Base-by-base conservation (phyloP, 23 red algal species). In the Gracilaria domingensis region DNA sequence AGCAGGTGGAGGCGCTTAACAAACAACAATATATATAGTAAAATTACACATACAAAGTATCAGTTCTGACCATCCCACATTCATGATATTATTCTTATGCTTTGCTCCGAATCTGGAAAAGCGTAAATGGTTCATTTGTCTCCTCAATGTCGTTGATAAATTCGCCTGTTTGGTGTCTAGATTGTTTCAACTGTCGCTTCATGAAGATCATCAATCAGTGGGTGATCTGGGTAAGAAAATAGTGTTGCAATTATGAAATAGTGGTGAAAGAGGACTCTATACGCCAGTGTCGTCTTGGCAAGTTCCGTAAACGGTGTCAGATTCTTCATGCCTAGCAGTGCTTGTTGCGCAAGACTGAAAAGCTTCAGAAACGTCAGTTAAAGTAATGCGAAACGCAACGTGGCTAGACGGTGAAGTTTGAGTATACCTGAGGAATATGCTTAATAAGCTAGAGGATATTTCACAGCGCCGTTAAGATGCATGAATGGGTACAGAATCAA, bases 341-440 rank as follows among this genome's bases (percentile, higher is more conserved):
- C 29, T 75, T 95, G 92, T 75, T 95, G 93, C 57, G 66, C 54
- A 48, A 95, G 56, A 28, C 79, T 91, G 64, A 91, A 95, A 66
- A 84, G 64, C 93, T 80, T 2, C 93, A 86, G 29, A 84, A 3
- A 86, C 38, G 65, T 95, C 93, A 34, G 81, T 48, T 17, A 82
- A 30, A 8, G 66, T 88, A 23, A 90, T 53, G 14, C 85, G 76
- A 51, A 57, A 95, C 5, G 86, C 93, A 26, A 88, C 75, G 17
- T 81, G 87, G 56, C 73, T 85, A 21, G 60, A 37, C 93, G 78
- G 2, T 59, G 66, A 25, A 50, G 56, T 95, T 95, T 29, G 62
- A 75, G 42, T 48, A 61, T 48, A 88, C 88, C 47, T 95, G 93
- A 45, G 93, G 93, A n/a, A 95, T 49, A 60, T 95, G 88, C 55